Evolutionary conservation across 495 filamentous ascomycete species (phyloP), one percentile per base, ranked within the genome.

Genomic region (Penicillium cinerascens): DNA sequence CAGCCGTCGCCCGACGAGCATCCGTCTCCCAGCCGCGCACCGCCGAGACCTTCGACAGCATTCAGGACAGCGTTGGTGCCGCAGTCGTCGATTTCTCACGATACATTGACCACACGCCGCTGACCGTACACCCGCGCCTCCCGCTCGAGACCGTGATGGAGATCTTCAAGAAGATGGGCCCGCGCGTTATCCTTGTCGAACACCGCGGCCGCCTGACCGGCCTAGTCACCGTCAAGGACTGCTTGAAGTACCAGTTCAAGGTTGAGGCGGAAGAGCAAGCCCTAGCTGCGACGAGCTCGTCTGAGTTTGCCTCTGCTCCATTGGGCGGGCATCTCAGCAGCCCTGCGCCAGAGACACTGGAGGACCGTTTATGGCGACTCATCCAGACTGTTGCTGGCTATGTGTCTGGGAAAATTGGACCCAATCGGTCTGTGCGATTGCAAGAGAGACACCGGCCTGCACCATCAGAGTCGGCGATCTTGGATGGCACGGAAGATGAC

Each of bases 61-160:
- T 87, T 51, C 78, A 78, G 57, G 71, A 77, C 21, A 83, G 80
- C 7, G 73, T 78, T 1, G 77, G 78, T 5, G 70, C 77, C 23
- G 67, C 70, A n/a, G 75, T 80, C 6, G 74, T 97, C 21, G 90
- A 97, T 67, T 92, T 98, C 60, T 86, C 83, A 58, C 84, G 85
- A 26, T 97, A 92, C 63, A 87, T 95, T 36, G 91, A 98, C 67
- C 81, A 89, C 41, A 95, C 92, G 0, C 93, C 95, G 4, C 78
- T 97, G 5, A 87, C 91, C 2, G 91, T 91, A 6, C 95, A 98
- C 63, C 93, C 93, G 0, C 86, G 90, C 1, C 82, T 97, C 6
- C 89, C 92, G 0, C 82, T 98, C 0, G 93, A 98, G 69, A 98
- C 93, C 0, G 93, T 96, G 40, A 97, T 97, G 91, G 93, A 98